These are phyloP conservation scores for Camelina neglecta DNA, from an alignment of 345 rosid genomes.

Conservation along the genomic window DNA sequence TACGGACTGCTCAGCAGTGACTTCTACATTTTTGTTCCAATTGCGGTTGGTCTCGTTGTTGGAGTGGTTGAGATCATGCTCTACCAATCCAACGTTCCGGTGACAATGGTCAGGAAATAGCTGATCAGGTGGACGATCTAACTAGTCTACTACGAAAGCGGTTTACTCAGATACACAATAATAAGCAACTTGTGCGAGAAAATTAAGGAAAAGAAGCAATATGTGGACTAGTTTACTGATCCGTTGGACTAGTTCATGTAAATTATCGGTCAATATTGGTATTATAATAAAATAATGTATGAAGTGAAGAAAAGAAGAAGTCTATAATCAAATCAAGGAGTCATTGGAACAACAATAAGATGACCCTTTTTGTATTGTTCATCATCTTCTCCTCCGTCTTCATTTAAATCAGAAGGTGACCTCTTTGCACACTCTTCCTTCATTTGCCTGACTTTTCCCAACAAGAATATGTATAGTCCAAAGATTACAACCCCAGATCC, in stretches of 20 bases:
- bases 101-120: too few relatives aligned
- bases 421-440: constrained; percentile 31
- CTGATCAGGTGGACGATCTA: too few relatives aligned
- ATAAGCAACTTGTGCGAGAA: too few relatives aligned
- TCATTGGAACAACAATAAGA: constrained; percentile 46
- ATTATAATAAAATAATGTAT: too few relatives aligned
- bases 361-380: constrained; percentile 41
- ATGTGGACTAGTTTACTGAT: neutral
- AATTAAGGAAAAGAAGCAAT: neutral
- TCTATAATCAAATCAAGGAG: constrained; percentile 32
- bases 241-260: neutral
- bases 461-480: constrained; percentile 44
- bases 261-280: neutral
- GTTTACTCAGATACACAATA: too few relatives aligned
- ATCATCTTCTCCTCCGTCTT: constrained; percentile 34
- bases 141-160: too few relatives aligned
- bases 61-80: too few relatives aligned
- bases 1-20: too few relatives aligned
- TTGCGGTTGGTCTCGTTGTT: too few relatives aligned
- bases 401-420: constrained; percentile 22
- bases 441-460: constrained; percentile 43
- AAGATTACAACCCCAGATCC: constrained; percentile 44
- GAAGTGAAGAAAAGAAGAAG: too few relatives aligned
- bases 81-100: too few relatives aligned
- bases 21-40: too few relatives aligned